A percentile compares a stretch with the other conserved stretches of the same genome.
These are phyloP conservation scores for Sporothrix brasiliensis DNA, from an alignment of 2,329 filamentous ascomycete species.

Conservation along the genomic window DNA sequence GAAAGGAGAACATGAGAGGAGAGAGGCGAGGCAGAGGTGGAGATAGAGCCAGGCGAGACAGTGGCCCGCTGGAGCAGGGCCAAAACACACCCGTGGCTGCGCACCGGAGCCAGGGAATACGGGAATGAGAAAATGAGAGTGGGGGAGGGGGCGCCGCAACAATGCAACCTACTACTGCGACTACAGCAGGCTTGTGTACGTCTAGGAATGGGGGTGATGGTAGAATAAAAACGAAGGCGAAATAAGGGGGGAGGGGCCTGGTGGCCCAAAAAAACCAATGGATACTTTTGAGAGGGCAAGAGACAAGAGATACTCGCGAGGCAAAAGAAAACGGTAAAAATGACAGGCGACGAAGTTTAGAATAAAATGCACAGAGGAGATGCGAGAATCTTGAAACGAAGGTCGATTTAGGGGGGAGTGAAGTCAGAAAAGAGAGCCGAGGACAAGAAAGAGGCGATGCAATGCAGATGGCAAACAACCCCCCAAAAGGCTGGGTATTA, in stretches of 20 bases:
- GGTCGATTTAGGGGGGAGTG: neutral
- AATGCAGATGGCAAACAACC: constrained; percentile 7
- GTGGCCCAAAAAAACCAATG: constrained; percentile 14
- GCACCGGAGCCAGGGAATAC: constrained; percentile 18
- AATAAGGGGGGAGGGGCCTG: neutral
- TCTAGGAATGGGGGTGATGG: constrained; percentile 18
- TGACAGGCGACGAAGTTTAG: neutral
- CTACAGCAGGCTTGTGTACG: constrained; percentile 18
- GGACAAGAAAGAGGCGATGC: neutral
- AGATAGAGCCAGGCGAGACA: neutral
- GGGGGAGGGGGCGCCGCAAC: constrained; percentile 3
- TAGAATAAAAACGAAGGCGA: constrained; percentile 27
- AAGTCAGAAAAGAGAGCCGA: neutral
- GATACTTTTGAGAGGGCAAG: neutral
- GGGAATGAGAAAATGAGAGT: constrained; percentile 14
- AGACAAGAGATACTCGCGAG: neutral
- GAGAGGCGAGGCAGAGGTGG: constrained; percentile 14
- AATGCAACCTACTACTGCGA: constrained; percentile 20
- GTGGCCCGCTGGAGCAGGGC: neutral
- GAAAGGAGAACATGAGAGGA: constrained; percentile 34
- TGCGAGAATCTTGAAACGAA: neutral
- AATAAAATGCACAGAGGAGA: neutral
- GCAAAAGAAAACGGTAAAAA: constrained; percentile 19
- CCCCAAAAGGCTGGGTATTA: neutral
- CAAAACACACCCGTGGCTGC: constrained; percentile 19